These are phyloP conservation scores for Plantago rigida DNA, from an alignment of 305 asterid genomes.

Conservation along the genomic window DNA sequence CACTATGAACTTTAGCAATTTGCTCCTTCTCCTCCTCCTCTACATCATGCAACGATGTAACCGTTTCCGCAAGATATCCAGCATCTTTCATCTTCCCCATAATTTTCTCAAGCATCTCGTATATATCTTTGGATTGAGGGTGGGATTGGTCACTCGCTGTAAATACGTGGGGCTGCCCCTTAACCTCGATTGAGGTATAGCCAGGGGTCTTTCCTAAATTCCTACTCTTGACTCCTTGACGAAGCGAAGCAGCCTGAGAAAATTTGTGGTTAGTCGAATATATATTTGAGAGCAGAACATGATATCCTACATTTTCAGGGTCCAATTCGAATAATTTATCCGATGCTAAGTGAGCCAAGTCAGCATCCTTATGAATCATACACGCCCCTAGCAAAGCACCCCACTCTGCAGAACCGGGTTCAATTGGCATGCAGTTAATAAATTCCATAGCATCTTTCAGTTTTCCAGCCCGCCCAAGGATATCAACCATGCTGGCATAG, in stretches of 20 bases:
- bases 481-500: conserved; percentile 81
- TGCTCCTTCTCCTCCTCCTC: conserved; percentile 85
- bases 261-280: conserved; percentile 49
- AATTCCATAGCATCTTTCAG: conserved; percentile 50
- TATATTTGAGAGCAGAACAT: conserved; percentile 65
- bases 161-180: conserved; percentile 57
- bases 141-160: conserved; percentile 59
- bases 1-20: conserved; percentile 76
- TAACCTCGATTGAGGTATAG: conserved; percentile 65
- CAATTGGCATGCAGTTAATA: conserved; percentile 50
- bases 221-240: conserved; percentile 49
- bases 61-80: conserved; percentile 62
- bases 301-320: conserved; percentile 60
- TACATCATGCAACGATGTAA: conserved; percentile 65
- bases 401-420: conserved; percentile 74
- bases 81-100: conserved; percentile 65
- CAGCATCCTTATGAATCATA: conserved; percentile 60
- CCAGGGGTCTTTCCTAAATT: conserved; percentile 66
- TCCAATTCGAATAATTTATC: conserved; percentile 56
- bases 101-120: conserved; percentile 46
- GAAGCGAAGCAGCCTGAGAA: conserved; percentile 58
- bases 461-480: conserved; percentile 69
- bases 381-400: conserved; percentile 75
- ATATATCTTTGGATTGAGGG: conserved; percentile 41
- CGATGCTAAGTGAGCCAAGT: conserved; percentile 58